Base-by-base conservation (phyloP, 2,329 filamentous ascomycete genomes). In the Apiospora malaysiana region DNA sequence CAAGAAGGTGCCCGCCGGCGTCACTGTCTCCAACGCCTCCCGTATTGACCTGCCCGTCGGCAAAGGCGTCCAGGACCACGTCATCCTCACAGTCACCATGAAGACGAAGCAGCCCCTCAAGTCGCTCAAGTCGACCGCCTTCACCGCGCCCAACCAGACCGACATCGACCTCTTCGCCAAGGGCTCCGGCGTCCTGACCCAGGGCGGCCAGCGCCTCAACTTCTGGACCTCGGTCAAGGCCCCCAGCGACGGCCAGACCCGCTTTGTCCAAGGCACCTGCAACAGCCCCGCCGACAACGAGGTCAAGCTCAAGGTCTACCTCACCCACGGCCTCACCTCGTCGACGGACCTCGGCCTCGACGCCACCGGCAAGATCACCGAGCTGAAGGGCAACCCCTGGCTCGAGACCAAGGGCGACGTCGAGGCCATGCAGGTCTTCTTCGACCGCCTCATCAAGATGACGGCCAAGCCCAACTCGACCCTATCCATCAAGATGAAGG, bases 121-220 rank as follows among this genome's bases (percentile, higher is more conserved):
- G n/a, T 43, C 73, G 16, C 40, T 10, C 82, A 83, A 76, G 87
- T 88, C 76, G 83, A 88, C 78, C 87, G 85, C 78, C 85, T 86
- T 80, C 56, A 76, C 85, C 75, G 79, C 78, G 37, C 78, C 79
- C 18, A 76, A 73, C 45, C 69, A 71, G 32, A 72, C 74, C 25
- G 78, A 80, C 72, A 72, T 73, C 16, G 63, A 70, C 21, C 79
- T 80, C 45, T 77, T 80, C 40, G 71, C 78, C 72, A 76, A 79
- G 68, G 83, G 85, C 69, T 82, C 81, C 63, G 86, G 86, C 47
- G 84, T 86, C 40, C 82, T 88, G 27, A 80, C 85, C 3, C 84
- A 86, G 75, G 84, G 84, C 68, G 85, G 85, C 32, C 85, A 85
- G 16, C 85, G 87, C 75, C 85, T 88, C 69, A 83, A 84, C 7